Conservation (phyloP, 805 yeast species). For the Kluyveromyces siamensis region DNA sequence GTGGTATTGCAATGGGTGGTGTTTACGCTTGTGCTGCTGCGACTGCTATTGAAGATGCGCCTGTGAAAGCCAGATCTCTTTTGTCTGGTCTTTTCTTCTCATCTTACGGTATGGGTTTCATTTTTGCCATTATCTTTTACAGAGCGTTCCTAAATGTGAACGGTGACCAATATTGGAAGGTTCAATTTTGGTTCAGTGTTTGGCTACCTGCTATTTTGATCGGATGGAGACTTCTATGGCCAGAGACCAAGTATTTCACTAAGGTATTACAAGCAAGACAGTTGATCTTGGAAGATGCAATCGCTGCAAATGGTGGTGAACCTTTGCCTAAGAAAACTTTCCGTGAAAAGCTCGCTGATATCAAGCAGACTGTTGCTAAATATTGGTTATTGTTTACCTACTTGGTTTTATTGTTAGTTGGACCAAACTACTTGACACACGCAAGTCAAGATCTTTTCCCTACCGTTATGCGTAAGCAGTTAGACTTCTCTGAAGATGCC, state of each 20-base stretch:
- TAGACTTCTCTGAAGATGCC: slow-evolving; percentile 35
- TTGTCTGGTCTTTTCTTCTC: slow-evolving; percentile 51
- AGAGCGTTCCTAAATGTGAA: slow-evolving; percentile 45
- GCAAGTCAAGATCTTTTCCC: slow-evolving; percentile 72
- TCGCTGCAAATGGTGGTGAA: slow-evolving; percentile 15
- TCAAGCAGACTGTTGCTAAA: slow-evolving; percentile 31
- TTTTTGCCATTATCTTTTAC: slow-evolving; percentile 54
- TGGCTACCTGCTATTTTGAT: slow-evolving; percentile 54
- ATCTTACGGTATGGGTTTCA: slow-evolving; percentile 58
- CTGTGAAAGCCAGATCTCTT: slow-evolving; percentile 48
- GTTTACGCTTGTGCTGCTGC: slow-evolving; percentile 58
- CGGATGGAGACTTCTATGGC: slow-evolving; percentile 46
- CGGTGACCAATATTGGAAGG: slow-evolving; percentile 50
- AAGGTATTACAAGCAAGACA: slow-evolving; percentile 23
- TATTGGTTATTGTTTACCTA: slow-evolving; percentile 58
- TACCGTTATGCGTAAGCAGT: slow-evolving; percentile 48
- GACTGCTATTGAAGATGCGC: slow-evolving; percentile 59
- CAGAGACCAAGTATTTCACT: slow-evolving; percentile 50
- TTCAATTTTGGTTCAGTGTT: slow-evolving; percentile 68
- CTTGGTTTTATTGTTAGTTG: slow-evolving; percentile 53
- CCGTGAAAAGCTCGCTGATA: slow-evolving; percentile 19
- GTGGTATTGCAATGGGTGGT: slow-evolving; percentile 69
- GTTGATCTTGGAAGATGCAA: slow-evolving; percentile 11
- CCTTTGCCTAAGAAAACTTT: slow-evolving; percentile 13
- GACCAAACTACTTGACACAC: slow-evolving; percentile 64